These are phyloP conservation scores for Penicillium sp. DNA, from an alignment of 2,329 filamentous ascomycete species.

Conservation along the genomic window DNA sequence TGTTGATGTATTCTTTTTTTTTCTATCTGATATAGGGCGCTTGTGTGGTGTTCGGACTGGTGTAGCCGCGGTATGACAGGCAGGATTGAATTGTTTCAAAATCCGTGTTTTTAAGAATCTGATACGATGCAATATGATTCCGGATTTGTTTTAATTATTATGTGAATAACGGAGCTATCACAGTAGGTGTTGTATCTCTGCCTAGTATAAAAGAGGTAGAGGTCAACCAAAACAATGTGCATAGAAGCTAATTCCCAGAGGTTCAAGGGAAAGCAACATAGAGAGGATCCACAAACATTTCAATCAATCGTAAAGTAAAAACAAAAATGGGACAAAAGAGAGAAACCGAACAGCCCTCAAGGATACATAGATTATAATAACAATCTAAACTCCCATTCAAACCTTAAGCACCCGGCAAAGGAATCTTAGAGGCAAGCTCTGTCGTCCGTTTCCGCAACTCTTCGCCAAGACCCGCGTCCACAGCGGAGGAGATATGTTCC, in stretches of 20 bases:
- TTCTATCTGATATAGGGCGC: slow-evolving; percentile 22
- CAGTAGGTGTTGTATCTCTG: neutral
- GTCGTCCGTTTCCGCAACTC: slow-evolving; percentile 60
- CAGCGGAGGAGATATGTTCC: slow-evolving; percentile 24
- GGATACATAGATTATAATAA: neutral
- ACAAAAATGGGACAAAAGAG: neutral
- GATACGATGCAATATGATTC: slow-evolving; percentile 10
- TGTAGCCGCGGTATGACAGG: slow-evolving; percentile 20
- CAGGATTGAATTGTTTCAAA: slow-evolving; percentile 19
- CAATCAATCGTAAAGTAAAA: neutral
- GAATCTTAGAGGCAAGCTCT: slow-evolving; percentile 17
- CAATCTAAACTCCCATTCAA: neutral
- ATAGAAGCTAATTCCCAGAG: neutral
- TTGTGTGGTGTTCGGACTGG: slow-evolving; percentile 24
- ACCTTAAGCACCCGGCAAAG: slow-evolving; percentile 14
- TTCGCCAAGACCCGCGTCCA: slow-evolving; percentile 80
- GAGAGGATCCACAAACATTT: neutral
- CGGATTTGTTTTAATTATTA: neutral
- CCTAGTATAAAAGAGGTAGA: neutral
- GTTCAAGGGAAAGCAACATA: slow-evolving; percentile 1
- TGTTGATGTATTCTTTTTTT: slow-evolving; percentile 10
- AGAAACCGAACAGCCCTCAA: neutral
- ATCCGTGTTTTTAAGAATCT: slow-evolving; percentile 1
- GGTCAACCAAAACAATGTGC: neutral
- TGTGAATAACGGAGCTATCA: neutral